These are phyloP conservation scores for Nitzschia sp. DNA, from an alignment of 108 stramenopile genomes.

Conservation along the genomic window DNA sequence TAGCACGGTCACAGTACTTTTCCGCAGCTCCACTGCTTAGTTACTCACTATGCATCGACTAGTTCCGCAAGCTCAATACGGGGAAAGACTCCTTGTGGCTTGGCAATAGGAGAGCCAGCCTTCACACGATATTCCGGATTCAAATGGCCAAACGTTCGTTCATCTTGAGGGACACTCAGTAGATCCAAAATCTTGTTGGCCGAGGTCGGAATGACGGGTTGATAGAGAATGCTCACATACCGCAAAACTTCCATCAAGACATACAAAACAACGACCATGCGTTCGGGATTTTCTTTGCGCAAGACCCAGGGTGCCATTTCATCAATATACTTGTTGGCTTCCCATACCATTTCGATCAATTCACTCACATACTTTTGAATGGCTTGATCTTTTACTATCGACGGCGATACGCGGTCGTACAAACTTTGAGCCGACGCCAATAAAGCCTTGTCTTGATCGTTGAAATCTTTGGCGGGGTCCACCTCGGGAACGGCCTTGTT, in stretches of 20 bases:
- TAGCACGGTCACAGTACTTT: no score
- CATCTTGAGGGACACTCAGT: conserved; percentile 76
- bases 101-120: conserved; percentile 56
- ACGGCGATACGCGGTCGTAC: conserved; percentile 44
- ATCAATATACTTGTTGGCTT: conserved; percentile 92
- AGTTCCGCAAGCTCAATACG: conserved; percentile 54
- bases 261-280: conserved; percentile 87
- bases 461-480: conserved; percentile 47
- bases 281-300: conserved; percentile 81
- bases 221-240: conserved; percentile 82
- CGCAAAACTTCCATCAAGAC: conserved; percentile 92
- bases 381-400: conserved; percentile 61
- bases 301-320: conserved; percentile 91
- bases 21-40: neutral
- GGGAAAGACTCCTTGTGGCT: conserved; percentile 77
- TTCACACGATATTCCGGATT: conserved; percentile 49
- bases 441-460: conserved; percentile 71
- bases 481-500: conserved; percentile 62
- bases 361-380: conserved; percentile 85
- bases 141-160: conserved; percentile 78
- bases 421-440: conserved; percentile 60
- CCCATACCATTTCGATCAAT: conserved; percentile 83
- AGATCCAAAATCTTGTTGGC: conserved; percentile 86
- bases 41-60: neutral
- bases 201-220: conserved; percentile 91